Base-by-base conservation (phyloP, 352 stramenopile species). In the Pythium dissimile region DNA sequence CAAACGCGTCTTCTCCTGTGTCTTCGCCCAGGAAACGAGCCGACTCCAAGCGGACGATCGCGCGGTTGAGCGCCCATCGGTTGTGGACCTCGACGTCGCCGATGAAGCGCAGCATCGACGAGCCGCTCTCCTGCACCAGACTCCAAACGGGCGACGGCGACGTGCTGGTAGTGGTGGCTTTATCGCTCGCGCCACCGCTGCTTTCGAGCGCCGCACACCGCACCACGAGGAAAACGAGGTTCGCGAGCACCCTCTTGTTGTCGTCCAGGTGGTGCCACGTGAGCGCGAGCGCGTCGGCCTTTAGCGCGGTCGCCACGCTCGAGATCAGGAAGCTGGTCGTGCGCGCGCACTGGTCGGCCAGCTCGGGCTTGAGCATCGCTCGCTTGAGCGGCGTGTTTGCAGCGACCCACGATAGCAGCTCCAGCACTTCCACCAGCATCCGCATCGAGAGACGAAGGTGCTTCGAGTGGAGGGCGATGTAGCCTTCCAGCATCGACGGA, bases 391-490 rank as follows among this genome's bases (percentile, higher is more conserved):
- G 58, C n/a, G 70, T 46, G 38, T 71, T 72, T 12, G 77, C 71
- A 6, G 69, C 69, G 10, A 88, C 71, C 80, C 82, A 92, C 12
- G 79, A 81, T 3, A 80, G 66, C 43, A 86, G 46, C 53, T 89
- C 79, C 27, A 92, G 44, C 5, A 75, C 72, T 61, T 89, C 82
- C 18, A 89, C 42, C 3, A 92, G 59, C 32, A 84, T 63, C 23
- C 79, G 77, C 43, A 89, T 76, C 12, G 77, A 77, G 47, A 89
- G 39, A 0, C 82, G 71, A 23, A 89, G 56, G 32, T 92, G 80
- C 46, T 92, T 92, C 5, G 75, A 74, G 43, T 89, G 80, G 21
- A 92, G 74, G 2, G 75, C 82, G 21, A 88, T 75, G 54, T 75
- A 75, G 2, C 62, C 59, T 46, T 70, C 67, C 0, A 70, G 60